These are phyloP conservation scores for Microdochium paspali DNA, from an alignment of 2,329 filamentous ascomycete species.

Conservation along the genomic window DNA sequence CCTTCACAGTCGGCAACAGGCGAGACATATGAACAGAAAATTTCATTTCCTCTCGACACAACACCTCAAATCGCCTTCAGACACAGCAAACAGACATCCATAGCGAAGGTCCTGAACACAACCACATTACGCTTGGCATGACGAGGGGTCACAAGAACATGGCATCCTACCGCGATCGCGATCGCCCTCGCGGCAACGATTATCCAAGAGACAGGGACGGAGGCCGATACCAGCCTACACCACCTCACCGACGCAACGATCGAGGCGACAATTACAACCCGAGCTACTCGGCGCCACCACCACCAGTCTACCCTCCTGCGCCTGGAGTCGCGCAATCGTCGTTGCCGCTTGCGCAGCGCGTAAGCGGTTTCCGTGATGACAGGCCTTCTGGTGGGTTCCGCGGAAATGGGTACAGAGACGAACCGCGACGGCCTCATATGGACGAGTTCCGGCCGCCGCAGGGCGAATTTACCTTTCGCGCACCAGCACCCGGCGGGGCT, in stretches of 20 bases:
- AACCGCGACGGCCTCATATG: conserved; percentile 7
- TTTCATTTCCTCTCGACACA: too few species aligned
- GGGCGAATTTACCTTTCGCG: conserved; percentile 47
- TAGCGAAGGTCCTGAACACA: background rate
- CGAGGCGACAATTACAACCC: background rate
- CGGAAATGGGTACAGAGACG: conserved; percentile 4
- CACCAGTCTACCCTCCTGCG: background rate
- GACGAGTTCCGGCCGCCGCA: conserved; percentile 25
- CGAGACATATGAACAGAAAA: too few species aligned
- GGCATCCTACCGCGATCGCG: background rate
- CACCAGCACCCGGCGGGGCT: conserved; percentile 32
- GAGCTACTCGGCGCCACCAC: background rate
- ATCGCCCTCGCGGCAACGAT: background rate
- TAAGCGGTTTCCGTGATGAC: conserved; percentile 4
- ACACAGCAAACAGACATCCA: too few species aligned
- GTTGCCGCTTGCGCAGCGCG: conserved; percentile 10
- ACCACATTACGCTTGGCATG: background rate
- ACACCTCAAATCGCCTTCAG: too few species aligned
- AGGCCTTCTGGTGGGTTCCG: background rate
- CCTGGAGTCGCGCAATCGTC: background rate
- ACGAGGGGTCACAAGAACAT: background rate
- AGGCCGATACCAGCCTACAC: background rate
- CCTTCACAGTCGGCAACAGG: too few species aligned
- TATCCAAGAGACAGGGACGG: background rate
- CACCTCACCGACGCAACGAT: background rate